A percentile compares a stretch with the other conserved stretches of the same genome.
These are phyloP conservation scores for Penicillium sp. DNA, from an alignment of 2,329 filamentous ascomycete species.

Conservation along the genomic window DNA sequence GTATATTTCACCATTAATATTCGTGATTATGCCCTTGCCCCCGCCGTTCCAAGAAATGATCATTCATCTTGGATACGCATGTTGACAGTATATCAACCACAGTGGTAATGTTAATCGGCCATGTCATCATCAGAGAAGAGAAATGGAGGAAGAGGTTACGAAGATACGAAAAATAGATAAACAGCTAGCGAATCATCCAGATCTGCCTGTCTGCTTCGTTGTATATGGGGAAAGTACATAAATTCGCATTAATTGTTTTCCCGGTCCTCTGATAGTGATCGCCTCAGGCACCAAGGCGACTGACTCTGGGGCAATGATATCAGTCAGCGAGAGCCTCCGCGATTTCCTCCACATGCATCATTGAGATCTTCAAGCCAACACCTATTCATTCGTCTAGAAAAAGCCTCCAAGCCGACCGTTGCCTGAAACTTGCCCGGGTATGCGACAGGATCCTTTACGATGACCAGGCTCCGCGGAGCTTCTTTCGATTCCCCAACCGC, in stretches of 20 bases:
- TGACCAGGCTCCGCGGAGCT: slow-evolving; percentile 46
- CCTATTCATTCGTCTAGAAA: not conserved
- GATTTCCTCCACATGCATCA: not conserved
- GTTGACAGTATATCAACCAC: too few relatives aligned
- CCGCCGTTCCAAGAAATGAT: too few relatives aligned
- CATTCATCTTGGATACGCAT: too few relatives aligned
- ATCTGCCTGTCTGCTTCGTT: too few relatives aligned
- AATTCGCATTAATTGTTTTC: not conserved
- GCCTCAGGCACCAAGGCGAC: not conserved
- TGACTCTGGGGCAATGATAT: slow-evolving; percentile 3
- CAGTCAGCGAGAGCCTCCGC: slow-evolving; percentile 1
- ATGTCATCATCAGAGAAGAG: too few relatives aligned
- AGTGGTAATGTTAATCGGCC: too few relatives aligned
- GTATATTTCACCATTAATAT: too few relatives aligned
- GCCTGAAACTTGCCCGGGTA: slow-evolving; percentile 18
- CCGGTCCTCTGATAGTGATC: not conserved
- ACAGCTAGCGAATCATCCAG: too few relatives aligned
- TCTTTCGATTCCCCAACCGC: slow-evolving; percentile 34
- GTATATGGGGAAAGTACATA: too few relatives aligned
- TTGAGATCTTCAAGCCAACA: not conserved
- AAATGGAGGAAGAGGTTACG: too few relatives aligned
- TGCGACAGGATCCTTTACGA: slow-evolving; percentile 30
- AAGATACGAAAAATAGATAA: too few relatives aligned
- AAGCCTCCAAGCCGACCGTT: not conserved
- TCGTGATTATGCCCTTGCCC: too few relatives aligned